Conservation (phyloP, 208 protist genomes). For the Wallacemonas sp. region DNA sequence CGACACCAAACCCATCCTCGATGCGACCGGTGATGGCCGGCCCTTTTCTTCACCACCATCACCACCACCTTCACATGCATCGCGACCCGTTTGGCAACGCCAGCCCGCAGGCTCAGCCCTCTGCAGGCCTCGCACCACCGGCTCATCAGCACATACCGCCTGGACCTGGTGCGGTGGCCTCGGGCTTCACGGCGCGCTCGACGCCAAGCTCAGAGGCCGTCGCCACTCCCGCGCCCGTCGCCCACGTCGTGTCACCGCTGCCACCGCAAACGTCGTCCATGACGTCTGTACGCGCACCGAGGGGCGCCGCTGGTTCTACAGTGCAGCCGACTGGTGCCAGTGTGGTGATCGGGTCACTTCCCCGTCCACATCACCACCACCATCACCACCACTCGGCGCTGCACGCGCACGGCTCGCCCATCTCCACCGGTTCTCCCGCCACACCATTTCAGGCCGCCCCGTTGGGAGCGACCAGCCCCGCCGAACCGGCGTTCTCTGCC, state of each 20-base stretch:
- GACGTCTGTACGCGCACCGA: no score
- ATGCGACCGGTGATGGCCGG: background rate
- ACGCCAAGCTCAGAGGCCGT: background rate
- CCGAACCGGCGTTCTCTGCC: background rate
- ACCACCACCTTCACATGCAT: conserved; percentile 14
- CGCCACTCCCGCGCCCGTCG: background rate
- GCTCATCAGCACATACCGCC: background rate
- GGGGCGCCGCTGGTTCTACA: no score
- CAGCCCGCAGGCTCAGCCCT: background rate
- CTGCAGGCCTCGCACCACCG: no score
- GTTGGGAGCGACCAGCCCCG: background rate
- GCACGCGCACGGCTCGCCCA: background rate
- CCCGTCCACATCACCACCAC: conserved; percentile 15
- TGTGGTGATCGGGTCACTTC: background rate
- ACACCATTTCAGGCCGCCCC: background rate
- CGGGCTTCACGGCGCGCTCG: background rate
- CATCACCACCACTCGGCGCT: conserved; percentile 1
- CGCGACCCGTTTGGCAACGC: background rate
- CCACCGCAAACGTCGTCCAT: background rate
- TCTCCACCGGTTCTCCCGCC: background rate
- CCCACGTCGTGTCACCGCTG: background rate
- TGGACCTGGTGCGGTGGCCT: background rate
- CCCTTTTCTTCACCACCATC: conserved; percentile 13
- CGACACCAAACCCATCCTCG: background rate
- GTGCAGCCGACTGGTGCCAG: background rate